Conservation (phyloP, 495 filamentous ascomycete genomes). For the Podospora australis region DNA sequence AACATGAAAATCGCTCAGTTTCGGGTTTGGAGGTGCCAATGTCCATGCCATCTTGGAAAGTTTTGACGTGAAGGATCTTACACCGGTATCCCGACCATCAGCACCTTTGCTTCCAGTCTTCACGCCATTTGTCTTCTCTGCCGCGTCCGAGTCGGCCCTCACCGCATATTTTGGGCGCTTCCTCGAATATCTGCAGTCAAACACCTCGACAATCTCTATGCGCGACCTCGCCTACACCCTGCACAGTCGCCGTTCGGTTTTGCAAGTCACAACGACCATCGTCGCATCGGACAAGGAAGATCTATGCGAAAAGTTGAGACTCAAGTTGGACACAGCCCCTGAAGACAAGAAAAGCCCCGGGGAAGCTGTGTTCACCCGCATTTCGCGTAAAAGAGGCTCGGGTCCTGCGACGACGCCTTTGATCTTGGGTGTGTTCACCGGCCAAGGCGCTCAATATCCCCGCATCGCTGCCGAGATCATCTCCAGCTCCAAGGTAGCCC, state of each 20-base stretch:
- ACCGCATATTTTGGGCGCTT: background rate
- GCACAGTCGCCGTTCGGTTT: background rate
- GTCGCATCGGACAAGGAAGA: background rate
- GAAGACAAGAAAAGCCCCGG: too few relatives aligned
- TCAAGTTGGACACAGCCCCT: background rate
- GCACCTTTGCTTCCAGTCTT: background rate
- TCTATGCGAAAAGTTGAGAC: background rate
- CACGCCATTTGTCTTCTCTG: slow-evolving; percentile 2
- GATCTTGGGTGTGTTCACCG: slow-evolving; percentile 13
- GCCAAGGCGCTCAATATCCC: slow-evolving; percentile 8
- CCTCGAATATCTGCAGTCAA: background rate
- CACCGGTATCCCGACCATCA: background rate
- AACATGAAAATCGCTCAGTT: too few relatives aligned
- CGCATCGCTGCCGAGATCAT: slow-evolving; percentile 4
- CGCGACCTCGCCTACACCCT: slow-evolving; percentile 1
- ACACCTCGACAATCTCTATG: background rate
- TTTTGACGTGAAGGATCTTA: background rate
- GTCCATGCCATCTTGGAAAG: slow-evolving; percentile 3
- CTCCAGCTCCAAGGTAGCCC: background rate
- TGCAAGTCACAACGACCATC: background rate
- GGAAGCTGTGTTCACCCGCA: too few relatives aligned
- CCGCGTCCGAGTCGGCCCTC: slow-evolving; percentile 1
- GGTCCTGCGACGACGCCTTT: too few relatives aligned
- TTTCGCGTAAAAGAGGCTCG: too few relatives aligned
- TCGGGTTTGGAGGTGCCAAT: slow-evolving; percentile 9